A percentile compares a stretch with the other conserved stretches of the same genome.
These are phyloP conservation scores for Colletotrichum sp. DNA, from an alignment of 2,329 filamentous ascomycete genomes.

Conservation along the genomic window DNA sequence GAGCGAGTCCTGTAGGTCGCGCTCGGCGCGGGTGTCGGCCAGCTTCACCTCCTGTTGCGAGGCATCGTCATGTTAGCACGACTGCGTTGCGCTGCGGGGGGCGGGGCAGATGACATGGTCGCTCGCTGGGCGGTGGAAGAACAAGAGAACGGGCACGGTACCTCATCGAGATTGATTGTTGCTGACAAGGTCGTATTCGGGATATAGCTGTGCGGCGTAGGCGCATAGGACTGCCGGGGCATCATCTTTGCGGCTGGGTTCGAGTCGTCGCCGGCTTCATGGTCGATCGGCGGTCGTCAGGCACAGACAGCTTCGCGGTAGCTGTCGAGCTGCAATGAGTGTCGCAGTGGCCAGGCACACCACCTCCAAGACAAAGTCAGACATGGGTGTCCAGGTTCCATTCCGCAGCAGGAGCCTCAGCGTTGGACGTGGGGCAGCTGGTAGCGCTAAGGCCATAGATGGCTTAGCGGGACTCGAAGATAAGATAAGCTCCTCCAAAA, in stretches of 20 bases:
- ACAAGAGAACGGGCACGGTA: slow-evolving; percentile 41
- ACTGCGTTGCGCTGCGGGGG: slow-evolving; percentile 40
- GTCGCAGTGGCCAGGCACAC: not conserved
- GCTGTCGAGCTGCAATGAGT: not conserved
- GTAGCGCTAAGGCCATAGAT: not conserved
- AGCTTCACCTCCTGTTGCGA: slow-evolving; percentile 84
- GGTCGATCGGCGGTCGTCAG: slow-evolving; percentile 2
- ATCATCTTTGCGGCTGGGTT: slow-evolving; percentile 48
- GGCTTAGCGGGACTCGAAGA: not conserved
- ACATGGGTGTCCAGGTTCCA: slow-evolving; percentile 6
- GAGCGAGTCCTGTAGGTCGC: slow-evolving; percentile 93
- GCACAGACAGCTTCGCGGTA: not conserved
- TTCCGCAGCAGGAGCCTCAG: not conserved
- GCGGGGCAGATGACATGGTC: not conserved
- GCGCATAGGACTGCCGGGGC: slow-evolving; percentile 77
- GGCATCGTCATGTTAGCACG: slow-evolving; percentile 16
- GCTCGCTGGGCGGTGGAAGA: slow-evolving; percentile 6
- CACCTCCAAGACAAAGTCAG: not conserved
- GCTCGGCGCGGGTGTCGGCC: slow-evolving; percentile 82
- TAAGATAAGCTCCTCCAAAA: slow-evolving; percentile 24
- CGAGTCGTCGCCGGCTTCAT: slow-evolving; percentile 13
- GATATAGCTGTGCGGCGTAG: slow-evolving; percentile 89
- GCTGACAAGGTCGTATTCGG: slow-evolving; percentile 83
- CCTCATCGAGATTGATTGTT: slow-evolving; percentile 93
- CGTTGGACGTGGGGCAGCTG: not conserved